phyloP scores from a whole-genome alignment of 2,329 filamentous ascomycete genomes.

The Alternaria arbusti region DNA sequence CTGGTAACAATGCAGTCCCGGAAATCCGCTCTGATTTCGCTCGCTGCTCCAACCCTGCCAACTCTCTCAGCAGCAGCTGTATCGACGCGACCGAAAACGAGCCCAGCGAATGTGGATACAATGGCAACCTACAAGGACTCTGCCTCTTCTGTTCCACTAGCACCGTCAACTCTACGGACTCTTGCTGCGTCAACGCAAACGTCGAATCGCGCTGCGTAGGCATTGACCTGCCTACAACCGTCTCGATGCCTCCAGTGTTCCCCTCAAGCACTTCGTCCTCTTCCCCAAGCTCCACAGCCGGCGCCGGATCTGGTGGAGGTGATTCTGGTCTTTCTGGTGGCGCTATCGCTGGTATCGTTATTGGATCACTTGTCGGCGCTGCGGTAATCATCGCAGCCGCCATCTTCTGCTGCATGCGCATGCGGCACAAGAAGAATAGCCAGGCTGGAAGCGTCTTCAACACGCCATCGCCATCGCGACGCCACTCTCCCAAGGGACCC shows the following conservation, averaged over 20 bases:
- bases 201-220: conserved; percentile 74
- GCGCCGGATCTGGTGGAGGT: conserved; percentile 34
- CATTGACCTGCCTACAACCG: conserved; percentile 78
- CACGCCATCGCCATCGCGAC: conserved; percentile 75
- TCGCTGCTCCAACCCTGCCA: conserved; percentile 82
- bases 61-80: conserved; percentile 76
- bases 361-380: conserved; percentile 77
- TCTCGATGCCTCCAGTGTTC: conserved; percentile 63
- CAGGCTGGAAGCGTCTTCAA: conserved; percentile 82
- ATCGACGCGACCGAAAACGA: conserved; percentile 81
- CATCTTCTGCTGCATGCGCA: conserved; percentile 62
- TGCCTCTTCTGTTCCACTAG: conserved; percentile 86
- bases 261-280: conserved; percentile 67
- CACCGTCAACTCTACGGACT: conserved; percentile 90
- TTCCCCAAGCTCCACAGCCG: conserved; percentile 48
- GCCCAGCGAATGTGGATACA: conserved; percentile 84
- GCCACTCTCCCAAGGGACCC: conserved; percentile 29
- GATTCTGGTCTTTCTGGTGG: conserved; percentile 73
- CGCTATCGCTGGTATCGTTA: conserved; percentile 86
- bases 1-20: conserved; percentile 68
- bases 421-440: conserved; percentile 64
- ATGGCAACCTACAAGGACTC: conserved; percentile 72
- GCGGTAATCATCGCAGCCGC: conserved; percentile 72
- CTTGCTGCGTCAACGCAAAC: conserved; percentile 86
- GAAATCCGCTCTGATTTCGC: conserved; percentile 93